Evolutionary conservation across 2,329 filamentous ascomycete genomes (phyloP).

Genomic region (Aspergillus sp.): DNA sequence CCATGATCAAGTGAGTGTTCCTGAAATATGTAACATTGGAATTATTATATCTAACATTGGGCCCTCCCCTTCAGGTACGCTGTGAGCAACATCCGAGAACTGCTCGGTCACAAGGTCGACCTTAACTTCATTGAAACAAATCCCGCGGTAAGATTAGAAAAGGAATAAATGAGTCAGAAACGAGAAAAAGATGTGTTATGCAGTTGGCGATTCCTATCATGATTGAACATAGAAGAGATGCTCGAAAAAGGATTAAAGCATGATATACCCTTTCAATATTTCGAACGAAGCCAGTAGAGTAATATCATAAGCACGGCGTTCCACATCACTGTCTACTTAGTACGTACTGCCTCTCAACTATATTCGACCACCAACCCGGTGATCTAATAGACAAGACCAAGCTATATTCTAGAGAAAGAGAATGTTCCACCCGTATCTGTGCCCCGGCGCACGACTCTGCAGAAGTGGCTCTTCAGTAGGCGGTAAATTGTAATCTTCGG

Average conservation of each 20-base stretch:
- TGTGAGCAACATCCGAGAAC: slow-evolving; percentile 85
- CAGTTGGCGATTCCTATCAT: slow-evolving; percentile 1
- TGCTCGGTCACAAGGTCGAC: slow-evolving; percentile 94
- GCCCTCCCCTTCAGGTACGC: slow-evolving; percentile 51
- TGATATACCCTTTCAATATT: slow-evolving; percentile 9
- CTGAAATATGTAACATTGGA: neutral
- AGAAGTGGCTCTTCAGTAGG: slow-evolving; percentile 65
- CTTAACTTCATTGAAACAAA: slow-evolving; percentile 89
- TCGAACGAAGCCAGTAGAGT: neutral
- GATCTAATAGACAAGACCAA: no score
- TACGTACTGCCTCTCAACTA: no score
- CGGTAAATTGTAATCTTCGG: slow-evolving; percentile 37
- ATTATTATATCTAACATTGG: slow-evolving; percentile 5
- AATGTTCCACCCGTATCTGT: slow-evolving; percentile 69
- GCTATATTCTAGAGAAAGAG: neutral
- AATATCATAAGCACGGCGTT: no score
- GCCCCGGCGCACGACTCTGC: slow-evolving; percentile 60
- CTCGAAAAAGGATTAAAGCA: slow-evolving; percentile 3
- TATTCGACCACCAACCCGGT: no score
- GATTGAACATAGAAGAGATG: slow-evolving; percentile 6
- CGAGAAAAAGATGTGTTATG: slow-evolving; percentile 19
- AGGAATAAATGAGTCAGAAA: slow-evolving; percentile 57
- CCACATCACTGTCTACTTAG: no score
- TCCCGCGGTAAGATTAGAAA: slow-evolving; percentile 85
- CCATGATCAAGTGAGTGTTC: slow-evolving; percentile 84